Conservation (phyloP, 1,284 basidiomycete genomes). For the Ustilago tritici region DNA sequence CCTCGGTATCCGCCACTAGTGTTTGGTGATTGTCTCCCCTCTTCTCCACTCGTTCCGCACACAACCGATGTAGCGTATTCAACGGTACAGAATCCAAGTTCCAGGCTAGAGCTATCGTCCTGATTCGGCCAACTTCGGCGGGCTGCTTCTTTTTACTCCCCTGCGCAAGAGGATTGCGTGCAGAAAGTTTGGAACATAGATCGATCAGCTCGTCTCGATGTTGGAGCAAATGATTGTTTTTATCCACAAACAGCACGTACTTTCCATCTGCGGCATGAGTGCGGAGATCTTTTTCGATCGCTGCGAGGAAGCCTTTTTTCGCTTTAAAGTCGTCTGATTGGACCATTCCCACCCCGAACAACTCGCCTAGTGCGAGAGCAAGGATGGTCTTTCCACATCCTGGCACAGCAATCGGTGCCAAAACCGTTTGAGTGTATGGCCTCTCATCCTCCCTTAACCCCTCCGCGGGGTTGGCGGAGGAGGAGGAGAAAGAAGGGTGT, state of each 20-base stretch:
- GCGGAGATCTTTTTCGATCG: conserved; percentile 73
- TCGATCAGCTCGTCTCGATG: conserved; percentile 66
- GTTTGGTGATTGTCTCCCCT: conserved; percentile 66
- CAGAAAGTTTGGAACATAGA: conserved; percentile 25
- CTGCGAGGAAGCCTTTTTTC: conserved; percentile 85
- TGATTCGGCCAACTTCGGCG: conserved; percentile 35
- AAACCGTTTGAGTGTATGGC: conserved; percentile 80
- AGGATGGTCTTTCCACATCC: conserved; percentile 96
- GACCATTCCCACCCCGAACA: conserved; percentile 81
- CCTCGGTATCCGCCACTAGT: conserved; percentile 41
- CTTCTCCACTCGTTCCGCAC: conserved; percentile 49
- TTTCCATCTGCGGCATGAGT: conserved; percentile 2
- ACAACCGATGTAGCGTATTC: conserved; percentile 56
- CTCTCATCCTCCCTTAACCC: conserved; percentile 49
- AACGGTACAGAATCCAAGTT: conserved; percentile 53
- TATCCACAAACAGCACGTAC: conserved; percentile 62
- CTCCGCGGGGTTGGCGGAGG: conserved; percentile 16
- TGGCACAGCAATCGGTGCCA: conserved; percentile 90
- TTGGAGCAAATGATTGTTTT: conserved; percentile 67
- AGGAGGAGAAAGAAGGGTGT: conserved; percentile 19
- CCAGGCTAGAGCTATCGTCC: conserved; percentile 60
- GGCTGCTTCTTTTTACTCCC: conserved; percentile 1
- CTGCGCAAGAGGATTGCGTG: neutral
- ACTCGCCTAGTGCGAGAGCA: conserved; percentile 79
- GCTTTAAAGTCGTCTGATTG: conserved; percentile 89